phyloP scores from a whole-genome alignment of 225 moss, liverwort and hornwort genomes.

The Asterella californica region DNA sequence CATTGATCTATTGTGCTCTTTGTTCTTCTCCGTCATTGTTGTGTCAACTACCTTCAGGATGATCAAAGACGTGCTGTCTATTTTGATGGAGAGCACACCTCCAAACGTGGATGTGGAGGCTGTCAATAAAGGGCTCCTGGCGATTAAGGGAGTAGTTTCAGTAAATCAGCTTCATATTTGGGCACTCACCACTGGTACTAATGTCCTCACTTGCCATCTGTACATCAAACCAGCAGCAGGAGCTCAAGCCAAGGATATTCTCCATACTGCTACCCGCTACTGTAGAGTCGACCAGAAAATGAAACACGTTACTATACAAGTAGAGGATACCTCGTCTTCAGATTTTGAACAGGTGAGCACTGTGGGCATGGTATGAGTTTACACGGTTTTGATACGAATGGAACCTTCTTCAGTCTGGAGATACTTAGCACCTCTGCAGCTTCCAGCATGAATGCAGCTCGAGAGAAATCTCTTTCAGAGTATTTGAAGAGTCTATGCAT shows the following conservation, averaged over 20 bases:
- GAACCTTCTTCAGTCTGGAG: not conserved
- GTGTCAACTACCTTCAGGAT: constrained; percentile 58
- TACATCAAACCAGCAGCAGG: constrained; percentile 29
- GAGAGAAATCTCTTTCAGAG: too few species aligned
- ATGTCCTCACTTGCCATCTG: constrained; percentile 72
- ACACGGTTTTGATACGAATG: not conserved
- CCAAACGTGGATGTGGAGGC: constrained; percentile 63
- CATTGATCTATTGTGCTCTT: constrained; percentile 67
- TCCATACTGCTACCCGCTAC: constrained; percentile 26
- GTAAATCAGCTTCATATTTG: constrained; percentile 79
- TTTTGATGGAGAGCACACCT: constrained; percentile 78
- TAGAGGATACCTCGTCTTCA: constrained; percentile 19
- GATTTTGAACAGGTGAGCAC: not conserved
- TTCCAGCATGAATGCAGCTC: not conserved
- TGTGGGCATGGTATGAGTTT: not conserved
- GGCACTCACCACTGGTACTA: constrained; percentile 64
- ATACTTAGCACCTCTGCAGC: not conserved
- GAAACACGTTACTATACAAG: constrained; percentile 35
- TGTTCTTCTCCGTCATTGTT: constrained; percentile 58
- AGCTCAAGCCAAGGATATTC: constrained; percentile 24
- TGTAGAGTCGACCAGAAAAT: constrained; percentile 24
- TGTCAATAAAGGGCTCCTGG: constrained; percentile 51
- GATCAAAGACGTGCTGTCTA: constrained; percentile 52
- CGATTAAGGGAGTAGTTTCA: constrained; percentile 50
- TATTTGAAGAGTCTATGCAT: too few species aligned